Evolutionary conservation across 768 basidiomycete species (phyloP).

Genomic region (Mycena crocata): DNA sequence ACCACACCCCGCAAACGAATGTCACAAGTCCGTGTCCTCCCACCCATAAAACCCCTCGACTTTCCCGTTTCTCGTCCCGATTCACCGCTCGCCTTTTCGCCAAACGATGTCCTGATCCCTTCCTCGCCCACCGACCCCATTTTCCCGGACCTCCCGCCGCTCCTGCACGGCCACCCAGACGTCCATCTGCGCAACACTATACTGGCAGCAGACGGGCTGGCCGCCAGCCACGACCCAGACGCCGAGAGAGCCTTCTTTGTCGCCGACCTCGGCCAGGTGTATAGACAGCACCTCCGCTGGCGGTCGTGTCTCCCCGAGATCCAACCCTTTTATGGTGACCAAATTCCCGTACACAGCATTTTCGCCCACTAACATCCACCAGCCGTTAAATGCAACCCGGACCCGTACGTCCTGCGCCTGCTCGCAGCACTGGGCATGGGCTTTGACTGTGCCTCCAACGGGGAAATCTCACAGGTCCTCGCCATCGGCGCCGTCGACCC

Average conservation of each 20-base stretch:
- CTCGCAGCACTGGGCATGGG: slow-evolving; percentile 91
- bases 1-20: slow-evolving; percentile 51
- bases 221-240: slow-evolving; percentile 64
- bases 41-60: slow-evolving; percentile 50
- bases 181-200: slow-evolving; percentile 83
- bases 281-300: slow-evolving; percentile 89
- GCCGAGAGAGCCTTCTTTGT: slow-evolving; percentile 98
- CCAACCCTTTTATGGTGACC: slow-evolving; percentile 93
- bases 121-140: slow-evolving; percentile 49
- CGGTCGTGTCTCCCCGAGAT: slow-evolving; percentile 79
- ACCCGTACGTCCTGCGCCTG: slow-evolving; percentile 92
- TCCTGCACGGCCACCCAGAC: slow-evolving; percentile 76
- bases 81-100: slow-evolving; percentile 3
- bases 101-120: slow-evolving; percentile 17
- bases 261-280: slow-evolving; percentile 91
- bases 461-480: slow-evolving; percentile 89
- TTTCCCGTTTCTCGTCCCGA: slow-evolving; percentile 41
- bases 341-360: slow-evolving; percentile 19
- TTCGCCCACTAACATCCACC: slow-evolving; percentile 40
- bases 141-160: slow-evolving; percentile 74
- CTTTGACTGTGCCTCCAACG: slow-evolving; percentile 97
- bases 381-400: slow-evolving; percentile 99
- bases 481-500: slow-evolving; percentile 79
- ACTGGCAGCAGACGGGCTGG: slow-evolving; percentile 67
- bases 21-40: slow-evolving; percentile 61